Conservation (phyloP, 148 eudicot species). For the Diospyros kaki region DNA sequence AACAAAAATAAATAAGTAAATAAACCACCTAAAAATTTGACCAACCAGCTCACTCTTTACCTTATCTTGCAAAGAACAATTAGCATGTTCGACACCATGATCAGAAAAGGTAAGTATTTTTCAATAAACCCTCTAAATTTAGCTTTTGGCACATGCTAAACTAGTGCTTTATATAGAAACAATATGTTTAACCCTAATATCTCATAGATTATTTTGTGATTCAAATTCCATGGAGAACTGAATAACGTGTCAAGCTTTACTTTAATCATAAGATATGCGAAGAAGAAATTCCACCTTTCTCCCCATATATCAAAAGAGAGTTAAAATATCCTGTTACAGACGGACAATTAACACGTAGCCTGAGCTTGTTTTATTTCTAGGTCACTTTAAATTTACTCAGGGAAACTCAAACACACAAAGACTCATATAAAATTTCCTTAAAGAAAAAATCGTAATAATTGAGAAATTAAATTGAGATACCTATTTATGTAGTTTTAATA, state of each 20-base stretch:
- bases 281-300: neutral
- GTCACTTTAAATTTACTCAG: neutral
- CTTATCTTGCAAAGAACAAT: neutral
- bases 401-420: conserved; percentile 3
- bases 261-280: neutral
- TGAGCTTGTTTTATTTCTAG: neutral
- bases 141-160: neutral
- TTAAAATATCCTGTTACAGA: neutral
- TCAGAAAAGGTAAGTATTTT: neutral
- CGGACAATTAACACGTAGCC: neutral
- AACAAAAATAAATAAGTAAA: no score
- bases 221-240: neutral
- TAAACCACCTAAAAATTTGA: no score
- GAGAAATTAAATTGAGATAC: neutral
- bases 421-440: neutral
- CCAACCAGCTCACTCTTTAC: neutral
- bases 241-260: neutral
- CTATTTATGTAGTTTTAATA: no score
- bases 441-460: neutral
- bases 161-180: neutral
- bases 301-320: neutral
- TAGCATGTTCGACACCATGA: neutral
- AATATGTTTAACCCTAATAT: neutral
- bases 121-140: neutral
- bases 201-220: neutral